These are phyloP conservation scores for Cinchona pubescens DNA, from an alignment of 257 asterid genomes.

Conservation along the genomic window DNA sequence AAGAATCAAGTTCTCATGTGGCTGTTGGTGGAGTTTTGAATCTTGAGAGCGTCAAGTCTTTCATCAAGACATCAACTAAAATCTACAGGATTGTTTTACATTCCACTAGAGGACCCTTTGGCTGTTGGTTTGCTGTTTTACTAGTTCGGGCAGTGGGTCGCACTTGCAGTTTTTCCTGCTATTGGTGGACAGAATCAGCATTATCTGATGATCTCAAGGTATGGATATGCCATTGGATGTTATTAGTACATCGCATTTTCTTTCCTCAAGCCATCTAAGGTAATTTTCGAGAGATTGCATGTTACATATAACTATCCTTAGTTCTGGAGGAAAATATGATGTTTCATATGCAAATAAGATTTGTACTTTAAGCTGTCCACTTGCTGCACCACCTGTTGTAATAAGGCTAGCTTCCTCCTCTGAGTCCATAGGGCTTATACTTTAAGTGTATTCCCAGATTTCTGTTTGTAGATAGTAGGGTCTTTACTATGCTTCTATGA, in stretches of 20 bases:
- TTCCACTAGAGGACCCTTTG: not conserved
- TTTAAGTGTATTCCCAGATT: not conserved
- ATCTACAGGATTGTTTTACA: not conserved
- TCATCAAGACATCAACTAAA: conserved; percentile 2
- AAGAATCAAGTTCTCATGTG: not conserved
- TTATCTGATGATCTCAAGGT: conserved; percentile 1
- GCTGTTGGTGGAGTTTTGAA: conserved; percentile 15
- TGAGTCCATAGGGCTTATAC: not conserved
- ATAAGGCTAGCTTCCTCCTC: not conserved
- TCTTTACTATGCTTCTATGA: not conserved
- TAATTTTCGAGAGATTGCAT: not conserved
- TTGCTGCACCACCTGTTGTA: not conserved
- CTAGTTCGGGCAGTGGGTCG: not conserved
- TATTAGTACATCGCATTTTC: not conserved
- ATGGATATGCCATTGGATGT: not conserved
- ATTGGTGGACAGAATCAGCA: not conserved
- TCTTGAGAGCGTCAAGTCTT: conserved; percentile 6
- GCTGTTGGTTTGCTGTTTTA: conserved; percentile 4
- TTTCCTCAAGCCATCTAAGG: not conserved
- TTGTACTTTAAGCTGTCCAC: not conserved
- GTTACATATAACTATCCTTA: not conserved
- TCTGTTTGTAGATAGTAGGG: not conserved
- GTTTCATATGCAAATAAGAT: not conserved
- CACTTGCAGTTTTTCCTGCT: not conserved
- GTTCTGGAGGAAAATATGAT: not conserved